phyloP scores from a whole-genome alignment of 2,329 filamentous ascomycete species.

The Xylariales sp. region DNA sequence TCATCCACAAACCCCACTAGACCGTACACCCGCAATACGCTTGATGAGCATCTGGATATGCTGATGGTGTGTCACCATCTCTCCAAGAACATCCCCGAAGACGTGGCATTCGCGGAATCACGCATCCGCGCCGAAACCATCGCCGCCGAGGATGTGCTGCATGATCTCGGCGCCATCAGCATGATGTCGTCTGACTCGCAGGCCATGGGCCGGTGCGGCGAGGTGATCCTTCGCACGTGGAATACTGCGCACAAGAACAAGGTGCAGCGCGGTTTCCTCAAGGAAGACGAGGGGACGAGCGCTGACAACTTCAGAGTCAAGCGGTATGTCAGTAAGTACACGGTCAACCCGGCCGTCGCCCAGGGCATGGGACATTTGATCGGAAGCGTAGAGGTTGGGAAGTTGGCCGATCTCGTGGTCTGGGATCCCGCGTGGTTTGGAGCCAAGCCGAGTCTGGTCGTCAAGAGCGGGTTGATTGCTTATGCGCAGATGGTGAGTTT shows the following conservation, averaged over 20 bases:
- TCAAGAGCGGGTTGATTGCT: constrained; percentile 85
- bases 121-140: constrained; percentile 95
- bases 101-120: constrained; percentile 90
- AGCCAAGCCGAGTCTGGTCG: constrained; percentile 72
- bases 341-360: constrained; percentile 85
- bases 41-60: constrained; percentile 97
- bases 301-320: constrained; percentile 92
- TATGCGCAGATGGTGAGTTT: constrained; percentile 73
- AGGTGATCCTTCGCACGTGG: constrained; percentile 91
- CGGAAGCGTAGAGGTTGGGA: constrained; percentile 82
- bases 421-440: constrained; percentile 87
- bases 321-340: constrained; percentile 92
- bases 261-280: constrained; percentile 68
- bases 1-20: constrained; percentile 89
- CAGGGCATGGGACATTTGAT: constrained; percentile 87
- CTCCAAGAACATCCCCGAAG: constrained; percentile 87
- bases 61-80: constrained; percentile 97
- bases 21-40: constrained; percentile 84
- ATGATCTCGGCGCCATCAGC: constrained; percentile 89
- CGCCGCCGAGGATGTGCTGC: constrained; percentile 90
- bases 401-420: constrained; percentile 81
- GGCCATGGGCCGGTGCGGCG: constrained; percentile 93
- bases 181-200: constrained; percentile 98
- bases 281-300: constrained; percentile 71
- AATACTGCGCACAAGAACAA: constrained; percentile 98